Conservation (phyloP, 2,329 filamentous ascomycete species). For the Aspergillus sojae region DNA sequence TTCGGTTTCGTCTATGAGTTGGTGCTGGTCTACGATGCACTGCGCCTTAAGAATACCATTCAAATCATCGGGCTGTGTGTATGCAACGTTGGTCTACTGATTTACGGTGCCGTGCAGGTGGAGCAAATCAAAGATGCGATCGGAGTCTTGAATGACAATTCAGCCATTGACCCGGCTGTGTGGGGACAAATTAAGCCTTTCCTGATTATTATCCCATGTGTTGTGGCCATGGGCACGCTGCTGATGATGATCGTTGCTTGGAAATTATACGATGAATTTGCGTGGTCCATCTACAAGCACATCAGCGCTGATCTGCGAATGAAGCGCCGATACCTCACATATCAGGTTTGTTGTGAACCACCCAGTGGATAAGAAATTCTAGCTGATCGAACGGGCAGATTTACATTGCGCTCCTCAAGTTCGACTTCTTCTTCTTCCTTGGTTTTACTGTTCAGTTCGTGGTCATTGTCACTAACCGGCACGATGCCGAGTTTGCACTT, state of each 20-base stretch:
- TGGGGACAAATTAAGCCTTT: constrained; percentile 74
- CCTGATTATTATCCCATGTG: constrained; percentile 79
- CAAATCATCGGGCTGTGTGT: constrained; percentile 94
- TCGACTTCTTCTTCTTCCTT: constrained; percentile 99
- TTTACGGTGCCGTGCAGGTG: constrained; percentile 91
- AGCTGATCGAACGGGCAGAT: constrained; percentile 61
- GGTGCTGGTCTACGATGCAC: constrained; percentile 86
- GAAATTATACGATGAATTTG: constrained; percentile 98
- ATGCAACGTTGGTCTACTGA: constrained; percentile 86
- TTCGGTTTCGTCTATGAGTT: constrained; percentile 95
- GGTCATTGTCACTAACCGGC: constrained; percentile 76
- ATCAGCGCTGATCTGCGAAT: constrained; percentile 96
- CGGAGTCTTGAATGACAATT: constrained; percentile 48
- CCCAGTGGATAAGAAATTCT: background rate
- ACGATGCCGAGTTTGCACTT: constrained; percentile 76
- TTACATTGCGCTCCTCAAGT: constrained; percentile 96
- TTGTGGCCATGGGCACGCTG: constrained; percentile 76
- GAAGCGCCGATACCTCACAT: constrained; percentile 94
- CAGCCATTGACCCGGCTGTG: constrained; percentile 56
- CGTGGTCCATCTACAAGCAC: constrained; percentile 99
- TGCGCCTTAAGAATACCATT: constrained; percentile 96
- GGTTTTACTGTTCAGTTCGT: constrained; percentile 98
- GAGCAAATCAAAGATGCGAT: constrained; percentile 84
- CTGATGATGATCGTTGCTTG: constrained; percentile 77
- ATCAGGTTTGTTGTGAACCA: constrained; percentile 67